A percentile compares a stretch with the other conserved stretches of the same genome.
These are phyloP conservation scores for Lactifluus hygrophoroides DNA, from an alignment of 768 basidiomycete genomes.

Conservation along the genomic window DNA sequence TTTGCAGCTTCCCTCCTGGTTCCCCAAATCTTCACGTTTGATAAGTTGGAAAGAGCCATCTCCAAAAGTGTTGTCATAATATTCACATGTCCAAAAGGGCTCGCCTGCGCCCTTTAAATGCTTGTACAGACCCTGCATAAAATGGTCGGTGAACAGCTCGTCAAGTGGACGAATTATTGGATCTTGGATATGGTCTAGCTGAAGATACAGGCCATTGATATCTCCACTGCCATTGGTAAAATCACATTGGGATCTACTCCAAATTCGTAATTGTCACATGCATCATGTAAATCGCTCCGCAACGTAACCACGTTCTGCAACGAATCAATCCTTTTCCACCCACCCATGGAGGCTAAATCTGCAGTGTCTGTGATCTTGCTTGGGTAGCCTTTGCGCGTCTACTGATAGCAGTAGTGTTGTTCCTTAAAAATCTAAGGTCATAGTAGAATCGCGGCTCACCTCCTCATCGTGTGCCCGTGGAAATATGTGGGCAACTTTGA, in stretches of 20 bases:
- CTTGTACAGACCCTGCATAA: constrained; percentile 1
- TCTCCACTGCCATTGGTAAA: neutral
- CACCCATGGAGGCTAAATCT: neutral
- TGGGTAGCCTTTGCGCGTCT: neutral
- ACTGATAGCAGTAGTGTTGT: neutral
- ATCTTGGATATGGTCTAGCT: constrained; percentile 1
- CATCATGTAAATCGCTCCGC: neutral
- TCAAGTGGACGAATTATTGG: constrained; percentile 2
- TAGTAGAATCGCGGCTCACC: neutral
- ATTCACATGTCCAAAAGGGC: neutral
- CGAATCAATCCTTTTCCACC: neutral
- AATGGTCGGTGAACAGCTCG: constrained; percentile 2
- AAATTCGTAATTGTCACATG: constrained; percentile 4
- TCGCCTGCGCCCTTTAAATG: neutral
- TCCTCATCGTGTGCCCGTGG: neutral
- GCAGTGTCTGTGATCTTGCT: neutral
- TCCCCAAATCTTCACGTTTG: neutral
- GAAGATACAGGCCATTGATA: neutral
- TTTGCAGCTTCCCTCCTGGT: too few relatives aligned
- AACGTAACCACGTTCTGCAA: neutral
- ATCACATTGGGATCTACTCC: constrained; percentile 2
- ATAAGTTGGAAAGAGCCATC: neutral
- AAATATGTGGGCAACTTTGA: constrained; percentile 1
- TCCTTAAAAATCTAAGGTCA: neutral
- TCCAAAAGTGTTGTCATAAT: neutral